Conservation (phyloP, 2,329 filamentous ascomycete species). For the Sporothrix globosa region DNA sequence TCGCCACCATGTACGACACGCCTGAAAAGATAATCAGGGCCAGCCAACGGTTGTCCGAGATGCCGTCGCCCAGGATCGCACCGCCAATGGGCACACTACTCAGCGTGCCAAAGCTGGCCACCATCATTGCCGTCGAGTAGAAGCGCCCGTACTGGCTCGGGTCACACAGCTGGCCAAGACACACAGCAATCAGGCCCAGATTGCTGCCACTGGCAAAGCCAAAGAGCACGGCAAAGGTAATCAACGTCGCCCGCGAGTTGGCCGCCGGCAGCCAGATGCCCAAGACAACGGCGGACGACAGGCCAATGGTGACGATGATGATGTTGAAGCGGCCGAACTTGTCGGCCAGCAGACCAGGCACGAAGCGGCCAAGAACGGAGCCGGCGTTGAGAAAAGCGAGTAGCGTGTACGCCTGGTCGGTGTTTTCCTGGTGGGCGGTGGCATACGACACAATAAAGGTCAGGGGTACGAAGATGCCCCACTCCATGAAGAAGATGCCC, state of each 20-base stretch:
- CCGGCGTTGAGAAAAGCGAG: slow-evolving; percentile 81
- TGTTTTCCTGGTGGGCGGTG: slow-evolving; percentile 60
- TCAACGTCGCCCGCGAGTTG: slow-evolving; percentile 58
- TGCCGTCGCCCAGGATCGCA: slow-evolving; percentile 43
- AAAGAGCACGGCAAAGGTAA: slow-evolving; percentile 72
- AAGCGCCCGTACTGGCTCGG: slow-evolving; percentile 69
- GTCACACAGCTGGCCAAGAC: slow-evolving; percentile 78
- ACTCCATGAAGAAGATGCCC: slow-evolving; percentile 71
- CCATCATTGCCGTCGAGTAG: slow-evolving; percentile 75
- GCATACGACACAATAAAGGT: slow-evolving; percentile 77
- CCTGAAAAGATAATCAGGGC: slow-evolving; percentile 48
- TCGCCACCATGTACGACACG: slow-evolving; percentile 43
- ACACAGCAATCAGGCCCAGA: slow-evolving; percentile 77
- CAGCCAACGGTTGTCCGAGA: slow-evolving; percentile 43
- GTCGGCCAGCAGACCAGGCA: slow-evolving; percentile 77
- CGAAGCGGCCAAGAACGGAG: slow-evolving; percentile 73
- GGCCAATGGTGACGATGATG: slow-evolving; percentile 67
- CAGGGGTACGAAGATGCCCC: slow-evolving; percentile 72
- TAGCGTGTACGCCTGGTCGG: slow-evolving; percentile 69
- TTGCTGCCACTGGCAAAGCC: slow-evolving; percentile 81
- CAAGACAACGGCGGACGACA: slow-evolving; percentile 59
- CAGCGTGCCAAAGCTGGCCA: slow-evolving; percentile 71
- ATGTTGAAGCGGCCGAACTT: slow-evolving; percentile 78
- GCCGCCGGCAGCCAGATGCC: slow-evolving; percentile 72
- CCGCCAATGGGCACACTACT: slow-evolving; percentile 53